phyloP scores from a whole-genome alignment of 805 yeast species.

The Kuraishia cidri region DNA sequence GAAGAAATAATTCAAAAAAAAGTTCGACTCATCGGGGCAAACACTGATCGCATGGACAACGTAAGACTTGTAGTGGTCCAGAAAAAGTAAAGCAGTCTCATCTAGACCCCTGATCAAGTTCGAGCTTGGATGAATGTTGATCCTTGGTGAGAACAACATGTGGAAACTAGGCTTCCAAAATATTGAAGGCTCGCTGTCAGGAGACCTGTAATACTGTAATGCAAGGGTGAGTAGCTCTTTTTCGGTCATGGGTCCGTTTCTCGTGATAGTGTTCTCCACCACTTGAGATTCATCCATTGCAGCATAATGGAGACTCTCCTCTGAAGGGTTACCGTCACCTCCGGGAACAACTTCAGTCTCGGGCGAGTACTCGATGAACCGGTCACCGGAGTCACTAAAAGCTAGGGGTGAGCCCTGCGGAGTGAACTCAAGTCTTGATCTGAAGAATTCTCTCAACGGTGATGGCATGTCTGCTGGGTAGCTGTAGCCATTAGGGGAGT shows the following conservation, averaged over 20 bases:
- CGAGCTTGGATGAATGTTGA: slow-evolving; percentile 13
- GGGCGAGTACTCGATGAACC: neutral
- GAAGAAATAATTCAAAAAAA: slow-evolving; percentile 40
- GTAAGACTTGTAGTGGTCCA: slow-evolving; percentile 40
- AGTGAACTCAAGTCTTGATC: neutral
- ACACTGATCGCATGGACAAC: slow-evolving; percentile 32
- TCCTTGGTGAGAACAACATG: slow-evolving; percentile 11
- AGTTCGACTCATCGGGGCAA: slow-evolving; percentile 39
- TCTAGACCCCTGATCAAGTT: slow-evolving; percentile 23
- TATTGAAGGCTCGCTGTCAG: slow-evolving; percentile 9
- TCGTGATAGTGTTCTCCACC: slow-evolving; percentile 14
- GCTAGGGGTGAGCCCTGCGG: neutral
- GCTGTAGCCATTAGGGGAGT: neutral
- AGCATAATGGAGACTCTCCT: neutral
- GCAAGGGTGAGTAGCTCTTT: slow-evolving; percentile 11
- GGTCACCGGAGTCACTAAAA: neutral
- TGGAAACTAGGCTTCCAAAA: slow-evolving; percentile 17
- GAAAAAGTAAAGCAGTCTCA: slow-evolving; percentile 30
- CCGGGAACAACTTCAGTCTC: neutral
- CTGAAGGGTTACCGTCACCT: neutral
- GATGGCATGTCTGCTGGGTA: neutral
- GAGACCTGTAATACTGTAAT: slow-evolving; percentile 7
- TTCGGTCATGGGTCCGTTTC: slow-evolving; percentile 12
- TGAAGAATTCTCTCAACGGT: neutral
- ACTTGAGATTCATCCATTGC: slow-evolving; percentile 25